Evolutionary conservation across 129 eudicot genomes (phyloP).

Genomic region (Flaveria trinervia): DNA sequence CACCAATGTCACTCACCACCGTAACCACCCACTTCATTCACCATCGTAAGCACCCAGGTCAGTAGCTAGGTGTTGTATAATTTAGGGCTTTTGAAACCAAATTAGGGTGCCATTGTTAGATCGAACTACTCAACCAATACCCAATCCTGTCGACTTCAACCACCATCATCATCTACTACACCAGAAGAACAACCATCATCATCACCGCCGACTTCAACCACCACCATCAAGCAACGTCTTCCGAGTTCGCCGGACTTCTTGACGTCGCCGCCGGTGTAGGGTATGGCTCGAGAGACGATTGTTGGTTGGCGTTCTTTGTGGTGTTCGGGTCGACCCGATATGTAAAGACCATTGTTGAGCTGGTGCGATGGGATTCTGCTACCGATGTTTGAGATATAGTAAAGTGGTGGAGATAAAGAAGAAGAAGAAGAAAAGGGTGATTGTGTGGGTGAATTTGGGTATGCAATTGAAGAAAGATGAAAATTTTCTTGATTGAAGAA

Average conservation of each 20-base stretch:
- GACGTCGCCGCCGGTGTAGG: conserved; percentile 95
- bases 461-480: conserved; percentile 27
- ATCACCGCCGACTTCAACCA: no score
- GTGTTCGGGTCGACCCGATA: conserved; percentile 90
- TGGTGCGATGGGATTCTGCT: conserved; percentile 83
- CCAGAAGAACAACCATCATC: no score
- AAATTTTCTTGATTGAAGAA: neutral
- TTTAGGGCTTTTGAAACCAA: no score
- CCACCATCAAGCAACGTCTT: no score
- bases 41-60: no score
- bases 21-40: no score
- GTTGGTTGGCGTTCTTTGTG: conserved; percentile 60
- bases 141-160: no score
- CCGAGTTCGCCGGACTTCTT: conserved; percentile 93
- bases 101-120: no score
- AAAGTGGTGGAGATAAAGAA: conserved; percentile 3
- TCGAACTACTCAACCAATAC: no score
- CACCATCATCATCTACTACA: no score
- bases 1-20: no score
- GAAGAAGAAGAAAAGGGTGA: neutral
- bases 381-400: conserved; percentile 39
- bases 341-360: conserved; percentile 85
- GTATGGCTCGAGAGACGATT: conserved; percentile 63
- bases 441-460: neutral
- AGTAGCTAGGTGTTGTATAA: no score